Conservation (phyloP, 345 rosid species). For the Anastatica hierochuntica region DNA sequence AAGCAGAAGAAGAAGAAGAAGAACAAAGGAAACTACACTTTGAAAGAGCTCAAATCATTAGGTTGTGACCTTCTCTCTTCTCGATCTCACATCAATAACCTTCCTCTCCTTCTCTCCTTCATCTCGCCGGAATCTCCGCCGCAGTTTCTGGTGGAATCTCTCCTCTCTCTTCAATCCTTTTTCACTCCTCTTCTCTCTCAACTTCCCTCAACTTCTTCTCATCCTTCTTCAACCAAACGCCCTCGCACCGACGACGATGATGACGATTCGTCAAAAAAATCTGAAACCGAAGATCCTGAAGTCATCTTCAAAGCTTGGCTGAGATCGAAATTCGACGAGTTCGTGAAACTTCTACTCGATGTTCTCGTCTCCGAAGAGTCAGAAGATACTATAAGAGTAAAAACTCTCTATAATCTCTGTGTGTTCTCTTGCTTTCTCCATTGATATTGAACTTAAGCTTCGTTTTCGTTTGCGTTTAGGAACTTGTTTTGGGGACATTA, state of each 20-base stretch:
- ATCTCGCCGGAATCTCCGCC: slow-evolving; percentile 57
- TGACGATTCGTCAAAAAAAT: slow-evolving; percentile 13
- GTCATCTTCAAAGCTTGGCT: slow-evolving; percentile 64
- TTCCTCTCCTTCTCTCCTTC: slow-evolving; percentile 64
- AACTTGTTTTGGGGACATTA: slow-evolving; percentile 60
- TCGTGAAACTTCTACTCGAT: slow-evolving; percentile 41
- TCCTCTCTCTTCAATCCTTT: slow-evolving; percentile 88
- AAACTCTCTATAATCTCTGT: too few relatives aligned
- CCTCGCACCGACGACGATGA: neutral
- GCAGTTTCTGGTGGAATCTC: slow-evolving; percentile 54
- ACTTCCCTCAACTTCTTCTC: slow-evolving; percentile 45
- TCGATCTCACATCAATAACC: slow-evolving; percentile 60
- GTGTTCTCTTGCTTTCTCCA: neutral
- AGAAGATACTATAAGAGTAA: slow-evolving; percentile 51
- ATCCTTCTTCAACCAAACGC: slow-evolving; percentile 19
- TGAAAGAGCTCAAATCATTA: slow-evolving; percentile 56
- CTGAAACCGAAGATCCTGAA: slow-evolving; percentile 42
- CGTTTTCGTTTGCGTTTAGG: slow-evolving; percentile 29
- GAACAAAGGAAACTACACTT: slow-evolving; percentile 27
- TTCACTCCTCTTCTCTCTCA: slow-evolving; percentile 70
- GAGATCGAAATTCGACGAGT: slow-evolving; percentile 68
- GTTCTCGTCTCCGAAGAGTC: slow-evolving; percentile 37
- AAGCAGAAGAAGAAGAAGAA: slow-evolving; percentile 29
- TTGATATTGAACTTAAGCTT: neutral
- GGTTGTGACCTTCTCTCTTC: slow-evolving; percentile 72